Base-by-base conservation (phyloP, 2,329 filamentous ascomycete genomes). In the Fusarium napiforme region DNA sequence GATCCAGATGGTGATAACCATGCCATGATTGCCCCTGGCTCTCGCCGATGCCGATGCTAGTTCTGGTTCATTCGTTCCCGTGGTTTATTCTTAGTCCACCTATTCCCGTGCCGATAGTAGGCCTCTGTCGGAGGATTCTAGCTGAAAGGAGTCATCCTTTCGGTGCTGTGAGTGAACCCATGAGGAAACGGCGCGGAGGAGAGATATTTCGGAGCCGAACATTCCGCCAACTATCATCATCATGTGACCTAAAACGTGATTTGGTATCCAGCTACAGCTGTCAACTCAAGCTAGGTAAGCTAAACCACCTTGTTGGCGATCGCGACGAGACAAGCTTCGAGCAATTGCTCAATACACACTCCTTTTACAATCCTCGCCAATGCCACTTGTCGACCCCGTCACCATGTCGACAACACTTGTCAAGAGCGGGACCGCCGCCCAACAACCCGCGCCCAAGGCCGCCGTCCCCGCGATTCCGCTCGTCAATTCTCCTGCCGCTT, bases 391-490 rank as follows among this genome's bases (percentile, higher is more conserved):
- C 65, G 82, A 83, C 60, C 75, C 79, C 39, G 75, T 81, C 67
- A 82, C 79, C 64, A 86, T 86, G 84, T 82, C 82, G 64, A 78
- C 83, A 43, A 64, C 75, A 56, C 53, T 78, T 64, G 64, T 75
- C 62, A 82, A 80, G 70, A 77, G 77, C 52, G 68, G 79, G 21
- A 74, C 75, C 43, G 67, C 79, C 63, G 69, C 80, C 63, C 79
- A 79, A 58, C 72, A 74, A 32, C 34, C 74, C 58, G 81, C 80
- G 50, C 56, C 69, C 42, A 78, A 77, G 46, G 55, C 75, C 40
- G 71, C 75, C 16, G 78, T 84, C 23, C 79, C 82, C 26, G 80
- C 85, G 5, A 77, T 87, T 65, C 78, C 81, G 32, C 79, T 82
- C 39, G 75, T 84, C 59, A 77, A 82, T 62, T 82, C 79, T 39